Conservation (phyloP, 495 filamentous ascomycete genomes). For the Parachaetomium inaequale region DNA sequence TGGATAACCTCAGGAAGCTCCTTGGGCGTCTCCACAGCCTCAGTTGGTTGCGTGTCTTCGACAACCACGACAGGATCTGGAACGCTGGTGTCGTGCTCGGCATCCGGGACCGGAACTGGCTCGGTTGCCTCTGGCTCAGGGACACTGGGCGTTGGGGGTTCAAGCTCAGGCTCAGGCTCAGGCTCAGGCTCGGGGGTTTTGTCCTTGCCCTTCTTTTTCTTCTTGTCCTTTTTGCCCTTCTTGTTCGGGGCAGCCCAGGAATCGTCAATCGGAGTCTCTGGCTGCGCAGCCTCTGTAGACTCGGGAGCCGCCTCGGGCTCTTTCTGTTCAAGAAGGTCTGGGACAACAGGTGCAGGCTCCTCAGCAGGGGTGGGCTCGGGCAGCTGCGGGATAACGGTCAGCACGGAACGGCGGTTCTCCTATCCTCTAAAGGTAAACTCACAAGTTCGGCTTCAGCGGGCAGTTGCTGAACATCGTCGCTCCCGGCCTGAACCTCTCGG, state of each 20-base stretch:
- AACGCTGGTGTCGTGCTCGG: neutral
- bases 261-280: constrained; percentile 5
- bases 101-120: neutral
- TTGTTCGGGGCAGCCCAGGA: constrained; percentile 18
- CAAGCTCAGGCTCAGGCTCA: neutral
- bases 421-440: neutral
- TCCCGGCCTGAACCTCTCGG: neutral
- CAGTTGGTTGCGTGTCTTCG: neutral
- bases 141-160: neutral
- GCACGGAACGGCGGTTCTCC: neutral
- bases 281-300: neutral
- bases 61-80: neutral
- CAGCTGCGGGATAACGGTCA: neutral
- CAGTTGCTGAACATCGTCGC: neutral
- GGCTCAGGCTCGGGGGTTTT: neutral
- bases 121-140: constrained; percentile 6
- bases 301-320: neutral
- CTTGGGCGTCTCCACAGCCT: neutral
- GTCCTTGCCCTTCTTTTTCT: constrained; percentile 22
- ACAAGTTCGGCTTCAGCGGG: neutral
- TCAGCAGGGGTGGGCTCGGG: neutral
- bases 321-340: neutral
- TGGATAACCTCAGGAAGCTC: constrained; percentile 16
- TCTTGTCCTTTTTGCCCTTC: constrained; percentile 34
- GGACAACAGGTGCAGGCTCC: neutral